Percentiles rank a stretch among this genome's conserved stretches.
phyloP scores from a whole-genome alignment of 1,139 yeast species.

The Yamadazyma diddensiae region DNA sequence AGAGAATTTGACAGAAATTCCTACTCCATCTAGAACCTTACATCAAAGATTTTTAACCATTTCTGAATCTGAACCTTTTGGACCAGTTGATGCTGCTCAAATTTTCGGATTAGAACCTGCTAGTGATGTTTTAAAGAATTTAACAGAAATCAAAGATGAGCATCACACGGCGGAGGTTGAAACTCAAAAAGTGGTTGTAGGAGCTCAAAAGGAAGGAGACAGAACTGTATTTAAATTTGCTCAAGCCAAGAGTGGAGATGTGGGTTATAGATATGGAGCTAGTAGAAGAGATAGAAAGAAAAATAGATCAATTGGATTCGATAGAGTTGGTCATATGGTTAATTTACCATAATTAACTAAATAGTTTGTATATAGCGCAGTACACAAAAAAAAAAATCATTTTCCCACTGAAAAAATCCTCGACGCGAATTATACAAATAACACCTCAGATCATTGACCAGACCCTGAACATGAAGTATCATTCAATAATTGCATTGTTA shows the following conservation, averaged over 20 bases:
- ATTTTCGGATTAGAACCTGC: conserved; percentile 85
- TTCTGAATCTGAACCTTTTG: conserved; percentile 96
- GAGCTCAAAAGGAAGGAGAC: conserved; percentile 54
- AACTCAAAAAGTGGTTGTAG: conserved; percentile 40
- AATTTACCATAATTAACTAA: conserved; percentile 11
- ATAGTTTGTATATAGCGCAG: conserved; percentile 3
- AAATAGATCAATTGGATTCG: conserved; percentile 76
- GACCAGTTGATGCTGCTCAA: conserved; percentile 94
- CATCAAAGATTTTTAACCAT: conserved; percentile 83
- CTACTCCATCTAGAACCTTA: conserved; percentile 80
- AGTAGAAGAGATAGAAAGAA: conserved; percentile 85
- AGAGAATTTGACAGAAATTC: conserved; percentile 89
- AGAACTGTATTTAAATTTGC: conserved; percentile 70
- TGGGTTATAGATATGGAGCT: conserved; percentile 91
- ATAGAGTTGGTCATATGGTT: conserved; percentile 64
- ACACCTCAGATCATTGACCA: conserved; percentile 1
- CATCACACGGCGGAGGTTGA: conserved; percentile 21
- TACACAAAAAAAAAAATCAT: neutral
- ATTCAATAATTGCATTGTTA: conserved; percentile 3
- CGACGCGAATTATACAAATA: conserved; percentile 9
- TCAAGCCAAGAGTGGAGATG: conserved; percentile 73
- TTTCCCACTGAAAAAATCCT: conserved; percentile 4
- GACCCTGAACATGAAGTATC: conserved; percentile 3
- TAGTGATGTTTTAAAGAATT: conserved; percentile 62
- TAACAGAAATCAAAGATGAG: conserved; percentile 53